Evolutionary conservation across 1,139 yeast genomes (phyloP), one percentile per base, ranked within the genome.

Genomic region (Saccharomyces hybrid): DNA sequence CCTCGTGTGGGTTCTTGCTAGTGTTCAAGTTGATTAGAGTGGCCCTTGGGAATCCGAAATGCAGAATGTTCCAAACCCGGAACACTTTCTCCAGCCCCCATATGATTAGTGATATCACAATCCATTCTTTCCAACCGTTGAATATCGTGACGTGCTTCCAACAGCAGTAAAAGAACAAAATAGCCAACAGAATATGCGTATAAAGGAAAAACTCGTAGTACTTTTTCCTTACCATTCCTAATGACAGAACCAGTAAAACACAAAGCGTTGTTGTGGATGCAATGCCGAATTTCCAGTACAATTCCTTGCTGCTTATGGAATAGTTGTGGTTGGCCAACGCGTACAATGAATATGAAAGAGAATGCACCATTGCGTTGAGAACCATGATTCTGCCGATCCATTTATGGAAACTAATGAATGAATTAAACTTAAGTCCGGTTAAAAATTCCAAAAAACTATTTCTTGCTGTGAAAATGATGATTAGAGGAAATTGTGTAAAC

Each of bases 191-290:
- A 47, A 86, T 76, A 68, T 88, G 97, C 19, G 73, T 50, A 26
- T 74, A 63, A 24, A 86, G 66, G 69, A 89, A 89, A 9, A 80
- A 48, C 64, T 88, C 96, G 66, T 89, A 88, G 58, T 73, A 72
- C 56, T 67, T 65, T 52, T 76, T 78, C 68, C 96, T 78, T 60
- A 87, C 67, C 34, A 56, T 53, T 55, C 78, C 75, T 53, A 74
- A 62, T 2, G 87, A 83, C 47, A 78, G 76, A 55, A 79, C 66
- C 34, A 44, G 42, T n/a, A 51, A 29, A 27, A 75, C 61, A 29
- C 32, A 29, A 29, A 29, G 32, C 32, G 32, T 29, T 29, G 32
- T 29, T 27, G 76, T 61, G 1, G 84, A 79, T 51, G 76, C 77
- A 29, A 29, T 29, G 55, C 95, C 95, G 75, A 82, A 80, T 59